Evolutionary conservation across 2,329 filamentous ascomycete genomes (phyloP).

Genomic region (Amauroascus verrucosus): DNA sequence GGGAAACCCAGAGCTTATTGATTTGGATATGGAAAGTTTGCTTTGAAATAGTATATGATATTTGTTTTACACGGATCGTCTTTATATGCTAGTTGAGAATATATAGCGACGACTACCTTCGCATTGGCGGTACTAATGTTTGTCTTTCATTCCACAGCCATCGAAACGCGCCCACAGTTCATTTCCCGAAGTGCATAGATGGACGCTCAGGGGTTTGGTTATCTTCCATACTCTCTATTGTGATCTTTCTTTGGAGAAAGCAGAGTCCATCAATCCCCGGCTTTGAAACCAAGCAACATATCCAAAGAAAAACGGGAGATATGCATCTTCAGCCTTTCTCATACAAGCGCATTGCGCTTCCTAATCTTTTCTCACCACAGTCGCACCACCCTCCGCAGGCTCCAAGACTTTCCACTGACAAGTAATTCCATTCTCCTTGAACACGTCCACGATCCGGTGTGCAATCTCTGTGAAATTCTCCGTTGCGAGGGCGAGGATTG

Average conservation of each 20-base stretch:
- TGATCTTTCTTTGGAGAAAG: no score
- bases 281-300: background rate
- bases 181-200: no score
- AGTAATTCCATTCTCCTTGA: constrained; percentile 54
- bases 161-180: no score
- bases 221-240: no score
- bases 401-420: constrained; percentile 84
- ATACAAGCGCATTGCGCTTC: background rate
- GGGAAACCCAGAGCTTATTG: constrained; percentile 36
- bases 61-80: background rate
- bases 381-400: constrained; percentile 59
- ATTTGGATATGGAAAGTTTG: constrained; percentile 39
- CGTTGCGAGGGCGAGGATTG: constrained; percentile 85
- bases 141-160: no score
- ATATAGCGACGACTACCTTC: no score
- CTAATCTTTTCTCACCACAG: constrained; percentile 23
- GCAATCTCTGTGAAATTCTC: constrained; percentile 83
- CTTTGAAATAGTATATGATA: constrained; percentile 21
- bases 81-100: background rate
- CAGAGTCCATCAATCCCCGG: background rate
- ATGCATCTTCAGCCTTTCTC: no score
- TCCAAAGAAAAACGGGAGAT: no score
- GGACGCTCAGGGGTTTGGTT: no score
- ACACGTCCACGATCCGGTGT: constrained; percentile 61
- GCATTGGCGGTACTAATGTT: no score